Percentiles rank a stretch among this genome's conserved stretches.
phyloP scores from a whole-genome alignment of 2,329 filamentous ascomycete species.

The Fusarium sp. region DNA sequence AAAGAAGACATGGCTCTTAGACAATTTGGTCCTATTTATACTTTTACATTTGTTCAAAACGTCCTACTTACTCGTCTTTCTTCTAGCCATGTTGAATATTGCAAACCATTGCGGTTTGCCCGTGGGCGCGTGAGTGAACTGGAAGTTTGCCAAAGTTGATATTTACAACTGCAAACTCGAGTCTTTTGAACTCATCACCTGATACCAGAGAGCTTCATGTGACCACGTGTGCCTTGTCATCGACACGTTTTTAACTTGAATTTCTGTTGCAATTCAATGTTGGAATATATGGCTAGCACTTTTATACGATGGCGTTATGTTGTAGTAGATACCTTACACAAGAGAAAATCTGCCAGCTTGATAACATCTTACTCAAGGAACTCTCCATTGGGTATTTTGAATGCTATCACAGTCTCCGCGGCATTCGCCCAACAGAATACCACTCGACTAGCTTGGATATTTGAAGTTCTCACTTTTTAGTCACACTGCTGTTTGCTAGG shows the following conservation, averaged over 20 bases:
- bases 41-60: neutral
- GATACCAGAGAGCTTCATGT: neutral
- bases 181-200: neutral
- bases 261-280: neutral
- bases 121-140: neutral
- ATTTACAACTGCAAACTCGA: neutral
- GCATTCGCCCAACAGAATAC: too few species aligned
- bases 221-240: neutral
- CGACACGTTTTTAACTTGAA: neutral
- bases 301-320: neutral
- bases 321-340: too few species aligned
- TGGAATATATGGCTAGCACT: neutral
- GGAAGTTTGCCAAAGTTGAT: slow-evolving; percentile 12
- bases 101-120: slow-evolving; percentile 9
- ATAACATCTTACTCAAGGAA: too few species aligned
- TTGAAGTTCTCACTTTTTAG: too few species aligned
- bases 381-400: too few species aligned
- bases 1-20: neutral
- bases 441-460: too few species aligned
- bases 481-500: too few species aligned
- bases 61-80: neutral
- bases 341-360: too few species aligned
- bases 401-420: too few species aligned
- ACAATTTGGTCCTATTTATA: neutral
- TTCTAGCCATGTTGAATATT: neutral